phyloP scores from a whole-genome alignment of 1,284 basidiomycete species.

The Boletus mariae region DNA sequence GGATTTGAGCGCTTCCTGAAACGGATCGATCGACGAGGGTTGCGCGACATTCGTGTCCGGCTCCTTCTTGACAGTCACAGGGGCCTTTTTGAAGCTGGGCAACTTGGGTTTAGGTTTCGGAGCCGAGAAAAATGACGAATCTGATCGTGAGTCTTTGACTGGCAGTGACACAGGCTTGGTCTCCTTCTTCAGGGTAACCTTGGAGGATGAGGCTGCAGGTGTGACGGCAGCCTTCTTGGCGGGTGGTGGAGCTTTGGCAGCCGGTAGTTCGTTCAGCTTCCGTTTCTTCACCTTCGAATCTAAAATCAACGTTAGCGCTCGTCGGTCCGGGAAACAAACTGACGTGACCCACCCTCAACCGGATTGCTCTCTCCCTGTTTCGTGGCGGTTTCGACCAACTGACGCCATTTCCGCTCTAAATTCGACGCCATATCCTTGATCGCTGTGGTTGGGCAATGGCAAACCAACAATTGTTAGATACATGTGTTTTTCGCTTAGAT shows the following conservation, averaged over 20 bases:
- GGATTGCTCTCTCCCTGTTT: conserved; percentile 46
- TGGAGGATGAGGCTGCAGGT: conserved; percentile 34
- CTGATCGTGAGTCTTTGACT: conserved; percentile 73
- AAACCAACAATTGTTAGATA: conserved; percentile 63
- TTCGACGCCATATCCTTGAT: conserved; percentile 88
- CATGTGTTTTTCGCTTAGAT: conserved; percentile 44
- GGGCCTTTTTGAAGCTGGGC: conserved; percentile 76
- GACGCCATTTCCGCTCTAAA: conserved; percentile 76
- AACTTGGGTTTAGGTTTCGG: conserved; percentile 77
- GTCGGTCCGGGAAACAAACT: conserved; percentile 33
- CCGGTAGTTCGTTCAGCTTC: conserved; percentile 50
- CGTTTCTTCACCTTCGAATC: conserved; percentile 69
- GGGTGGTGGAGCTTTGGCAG: conserved; percentile 51
- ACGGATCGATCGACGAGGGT: conserved; percentile 72
- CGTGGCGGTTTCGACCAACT: conserved; percentile 45
- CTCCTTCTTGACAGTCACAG: conserved; percentile 49
- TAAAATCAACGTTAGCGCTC: conserved; percentile 32
- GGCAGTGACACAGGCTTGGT: conserved; percentile 38
- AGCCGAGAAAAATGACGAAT: conserved; percentile 80
- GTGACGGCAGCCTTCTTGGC: conserved; percentile 61
- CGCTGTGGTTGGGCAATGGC: conserved; percentile 51
- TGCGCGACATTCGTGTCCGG: conserved; percentile 61
- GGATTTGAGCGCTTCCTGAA: conserved; percentile 73
- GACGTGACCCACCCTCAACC: conserved; percentile 69
- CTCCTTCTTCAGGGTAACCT: conserved; percentile 43